Percentiles rank a stretch among this genome's conserved stretches.
Conservation (phyloP, 331 rosid species). For the Pyrus hybrid region DNA sequence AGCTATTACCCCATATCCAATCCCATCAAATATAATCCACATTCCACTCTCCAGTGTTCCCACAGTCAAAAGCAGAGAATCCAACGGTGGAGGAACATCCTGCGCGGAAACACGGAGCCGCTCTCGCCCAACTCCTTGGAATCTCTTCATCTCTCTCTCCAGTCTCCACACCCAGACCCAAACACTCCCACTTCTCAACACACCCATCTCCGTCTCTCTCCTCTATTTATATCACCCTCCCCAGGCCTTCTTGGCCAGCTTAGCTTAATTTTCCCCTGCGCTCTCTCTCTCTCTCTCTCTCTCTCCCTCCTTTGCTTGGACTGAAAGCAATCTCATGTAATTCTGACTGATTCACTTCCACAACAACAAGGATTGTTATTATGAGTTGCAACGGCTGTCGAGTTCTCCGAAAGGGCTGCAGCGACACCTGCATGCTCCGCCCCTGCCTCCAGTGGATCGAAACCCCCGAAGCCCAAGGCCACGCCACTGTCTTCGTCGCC, state of each 20-base stretch:
- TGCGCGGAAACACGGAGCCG: constrained; percentile 99
- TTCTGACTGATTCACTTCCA: not conserved
- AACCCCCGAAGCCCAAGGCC: constrained; percentile 81
- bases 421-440: constrained; percentile 81
- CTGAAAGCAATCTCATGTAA: constrained; percentile 7
- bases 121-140: constrained; percentile 81
- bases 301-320: not conserved
- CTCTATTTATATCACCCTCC: not conserved
- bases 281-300: not conserved
- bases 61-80: constrained; percentile 20
- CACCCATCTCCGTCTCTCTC: not conserved
- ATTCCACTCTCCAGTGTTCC: not conserved
- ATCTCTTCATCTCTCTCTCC: constrained; percentile 28
- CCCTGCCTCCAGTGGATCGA: constrained; percentile 95
- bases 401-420: constrained; percentile 97
- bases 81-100: constrained; percentile 86
- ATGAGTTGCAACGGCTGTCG: constrained; percentile 99
- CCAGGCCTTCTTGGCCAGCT: not conserved
- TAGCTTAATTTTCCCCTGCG: not conserved
- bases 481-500: constrained; percentile 94
- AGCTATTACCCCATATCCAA: not conserved
- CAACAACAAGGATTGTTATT: not conserved
- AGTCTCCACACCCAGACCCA: not conserved
- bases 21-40: not conserved
- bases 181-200: not conserved